Base-by-base conservation (phyloP, 1,284 basidiomycete species). In the Microbotryomycetes sp. region DNA sequence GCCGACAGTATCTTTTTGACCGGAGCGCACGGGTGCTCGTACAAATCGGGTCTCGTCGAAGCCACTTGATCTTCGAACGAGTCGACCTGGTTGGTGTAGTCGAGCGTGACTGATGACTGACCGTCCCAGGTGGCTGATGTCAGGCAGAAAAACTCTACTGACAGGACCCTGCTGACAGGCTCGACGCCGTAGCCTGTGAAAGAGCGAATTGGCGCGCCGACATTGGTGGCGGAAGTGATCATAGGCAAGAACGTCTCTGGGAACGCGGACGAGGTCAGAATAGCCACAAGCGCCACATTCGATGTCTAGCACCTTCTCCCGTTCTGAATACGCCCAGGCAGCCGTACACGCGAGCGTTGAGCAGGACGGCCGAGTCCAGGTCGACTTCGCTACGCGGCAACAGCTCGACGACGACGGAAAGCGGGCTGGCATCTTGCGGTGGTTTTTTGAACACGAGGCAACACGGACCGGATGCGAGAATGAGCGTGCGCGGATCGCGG, bases 1-100 rank as follows among this genome's bases (percentile, higher is more conserved):
- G 86, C 87, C 53, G 89, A 87, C 6, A 99, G 78, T 54, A 97
- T 92, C 76, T 96, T 97, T 54, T 85, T 88, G 69, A 98, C 82
- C 0, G 91, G 87, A 54, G 83, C 76, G 73, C 91, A 96, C 3
- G 96, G 94, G 73, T 97, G 91, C 71, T 96, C 91, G 70, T 86
- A 85, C 72, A 62, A 83, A 56, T 54, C 35, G 48, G 56, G 77
- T 75, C 28, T 79, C 1, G 69, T 66, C 18, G 69, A 30, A 27
- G 52, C 30, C 2, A 54, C 29, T 16, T 62, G 61, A 18, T 72
- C 59, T 35, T 60, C 57, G n/a, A 57, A 54, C 46, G 59, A 54
- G 11, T 55, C 46, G 18, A 50, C 45, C 5, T 61, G 54, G 21
- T 62, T 58, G 5, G 63, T 41, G 21, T 35, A 15, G 30, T 50